Percentiles rank a stretch among this genome's conserved stretches.
These are phyloP conservation scores for Dalechampia spathulata DNA, from an alignment of 441 rosid species.

Conservation along the genomic window DNA sequence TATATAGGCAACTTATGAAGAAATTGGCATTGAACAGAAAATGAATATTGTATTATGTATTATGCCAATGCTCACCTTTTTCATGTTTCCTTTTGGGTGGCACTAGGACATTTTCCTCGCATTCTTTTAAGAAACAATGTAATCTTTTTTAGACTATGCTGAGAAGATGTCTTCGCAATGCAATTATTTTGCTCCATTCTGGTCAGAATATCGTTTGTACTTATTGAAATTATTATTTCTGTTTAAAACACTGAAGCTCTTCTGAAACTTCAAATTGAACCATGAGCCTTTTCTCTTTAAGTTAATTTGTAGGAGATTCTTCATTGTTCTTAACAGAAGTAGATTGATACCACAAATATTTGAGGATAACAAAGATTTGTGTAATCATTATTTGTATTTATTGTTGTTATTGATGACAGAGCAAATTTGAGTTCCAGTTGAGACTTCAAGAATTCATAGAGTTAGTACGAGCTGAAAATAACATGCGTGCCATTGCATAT, in stretches of 20 bases:
- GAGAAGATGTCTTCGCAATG: not conserved
- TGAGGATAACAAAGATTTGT: not conserved
- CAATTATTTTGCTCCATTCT: not conserved
- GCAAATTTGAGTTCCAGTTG: conserved; percentile 84
- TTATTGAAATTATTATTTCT: no score
- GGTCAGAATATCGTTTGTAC: not conserved
- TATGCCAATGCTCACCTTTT: not conserved
- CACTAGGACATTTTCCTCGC: no score
- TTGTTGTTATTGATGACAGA: conserved; percentile 36
- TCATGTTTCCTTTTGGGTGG: not conserved
- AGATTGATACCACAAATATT: not conserved
- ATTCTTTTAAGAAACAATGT: not conserved
- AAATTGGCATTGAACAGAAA: not conserved
- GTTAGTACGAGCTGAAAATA: conserved; percentile 67
- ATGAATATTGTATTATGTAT: not conserved
- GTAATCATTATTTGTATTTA: not conserved
- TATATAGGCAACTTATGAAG: not conserved
- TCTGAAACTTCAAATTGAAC: not conserved
- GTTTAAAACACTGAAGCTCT: not conserved
- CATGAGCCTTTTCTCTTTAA: not conserved
- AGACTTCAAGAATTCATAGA: conserved; percentile 93
- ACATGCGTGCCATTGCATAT: conserved; percentile 62
- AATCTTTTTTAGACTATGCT: not conserved
- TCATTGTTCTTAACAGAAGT: not conserved
- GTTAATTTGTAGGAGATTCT: not conserved